phyloP scores from a whole-genome alignment of 176 grass and related monocot genomes.

The Miscanthus lutarioriparius region DNA sequence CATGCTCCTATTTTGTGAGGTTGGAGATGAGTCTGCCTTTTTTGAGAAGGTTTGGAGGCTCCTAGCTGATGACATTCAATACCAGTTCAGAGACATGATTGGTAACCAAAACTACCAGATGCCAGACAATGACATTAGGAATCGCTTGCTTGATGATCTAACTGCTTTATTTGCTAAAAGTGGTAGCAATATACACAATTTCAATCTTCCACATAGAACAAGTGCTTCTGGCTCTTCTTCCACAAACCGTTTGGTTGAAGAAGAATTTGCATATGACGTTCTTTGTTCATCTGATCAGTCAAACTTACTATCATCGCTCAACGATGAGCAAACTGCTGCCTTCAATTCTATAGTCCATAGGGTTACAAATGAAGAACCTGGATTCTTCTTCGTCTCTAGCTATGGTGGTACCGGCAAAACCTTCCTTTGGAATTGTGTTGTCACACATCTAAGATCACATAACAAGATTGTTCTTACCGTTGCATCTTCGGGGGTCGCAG shows the following conservation, averaged over 20 bases:
- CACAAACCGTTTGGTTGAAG: too few relatives aligned
- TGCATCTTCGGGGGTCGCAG: neutral
- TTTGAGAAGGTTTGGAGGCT: neutral
- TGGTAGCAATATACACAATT: too few relatives aligned
- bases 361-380: neutral
- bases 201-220: too few relatives aligned
- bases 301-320: too few relatives aligned
- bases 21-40: neutral
- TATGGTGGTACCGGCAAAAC: conserved; percentile 14
- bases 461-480: neutral
- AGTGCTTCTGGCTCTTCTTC: too few relatives aligned
- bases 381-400: conserved; percentile 10
- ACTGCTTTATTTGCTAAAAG: too few relatives aligned
- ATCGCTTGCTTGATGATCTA: neutral
- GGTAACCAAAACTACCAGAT: neutral
- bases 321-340: too few relatives aligned
- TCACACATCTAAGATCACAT: neutral
- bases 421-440: neutral
- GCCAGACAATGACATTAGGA: neutral
- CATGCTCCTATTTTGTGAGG: neutral
- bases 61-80: neutral
- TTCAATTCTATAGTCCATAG: neutral
- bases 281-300: too few relatives aligned
- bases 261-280: too few relatives aligned
- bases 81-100: neutral